Conservation (phyloP, 768 basidiomycete genomes). For the Psilocybe azurescens region DNA sequence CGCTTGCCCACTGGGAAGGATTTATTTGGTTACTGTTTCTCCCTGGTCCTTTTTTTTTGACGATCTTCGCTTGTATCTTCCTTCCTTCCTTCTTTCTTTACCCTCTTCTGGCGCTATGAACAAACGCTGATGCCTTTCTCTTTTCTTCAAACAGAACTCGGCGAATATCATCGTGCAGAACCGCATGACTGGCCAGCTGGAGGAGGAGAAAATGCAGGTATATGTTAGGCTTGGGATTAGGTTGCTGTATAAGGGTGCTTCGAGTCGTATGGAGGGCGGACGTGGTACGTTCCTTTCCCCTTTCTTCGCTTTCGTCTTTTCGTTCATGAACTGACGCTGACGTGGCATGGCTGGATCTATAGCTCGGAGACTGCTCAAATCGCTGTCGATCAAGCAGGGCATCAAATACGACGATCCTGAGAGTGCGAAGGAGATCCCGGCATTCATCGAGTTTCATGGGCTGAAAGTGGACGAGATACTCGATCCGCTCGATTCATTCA, state of each 20-base stretch:
- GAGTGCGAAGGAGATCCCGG: conserved; percentile 82
- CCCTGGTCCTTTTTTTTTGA: neutral
- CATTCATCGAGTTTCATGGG: conserved; percentile 90
- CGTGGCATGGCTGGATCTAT: neutral
- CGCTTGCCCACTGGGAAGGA: too few relatives aligned
- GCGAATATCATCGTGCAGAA: conserved; percentile 99
- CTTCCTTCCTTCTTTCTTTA: too few relatives aligned
- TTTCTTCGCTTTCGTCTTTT: neutral
- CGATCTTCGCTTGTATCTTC: too few relatives aligned
- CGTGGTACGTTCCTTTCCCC: conserved; percentile 57
- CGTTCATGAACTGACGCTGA: too few relatives aligned
- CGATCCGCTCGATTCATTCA: conserved; percentile 84
- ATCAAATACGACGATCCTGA: conserved; percentile 82
- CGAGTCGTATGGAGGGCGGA: conserved; percentile 86
- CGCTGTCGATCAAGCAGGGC: conserved; percentile 74
- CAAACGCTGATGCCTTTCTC: too few relatives aligned
- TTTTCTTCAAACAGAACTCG: conserved; percentile 65
- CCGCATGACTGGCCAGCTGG: conserved; percentile 85
- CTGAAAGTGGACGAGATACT: conserved; percentile 83
- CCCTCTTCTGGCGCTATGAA: too few relatives aligned
- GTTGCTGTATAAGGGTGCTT: conserved; percentile 90
- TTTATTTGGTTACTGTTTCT: too few relatives aligned
- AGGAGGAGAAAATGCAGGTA: conserved; percentile 97
- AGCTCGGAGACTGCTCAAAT: conserved; percentile 87
- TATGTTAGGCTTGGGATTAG: conserved; percentile 94